These are phyloP conservation scores for Corymbia calophylla DNA, from an alignment of 441 rosid species.

Conservation along the genomic window DNA sequence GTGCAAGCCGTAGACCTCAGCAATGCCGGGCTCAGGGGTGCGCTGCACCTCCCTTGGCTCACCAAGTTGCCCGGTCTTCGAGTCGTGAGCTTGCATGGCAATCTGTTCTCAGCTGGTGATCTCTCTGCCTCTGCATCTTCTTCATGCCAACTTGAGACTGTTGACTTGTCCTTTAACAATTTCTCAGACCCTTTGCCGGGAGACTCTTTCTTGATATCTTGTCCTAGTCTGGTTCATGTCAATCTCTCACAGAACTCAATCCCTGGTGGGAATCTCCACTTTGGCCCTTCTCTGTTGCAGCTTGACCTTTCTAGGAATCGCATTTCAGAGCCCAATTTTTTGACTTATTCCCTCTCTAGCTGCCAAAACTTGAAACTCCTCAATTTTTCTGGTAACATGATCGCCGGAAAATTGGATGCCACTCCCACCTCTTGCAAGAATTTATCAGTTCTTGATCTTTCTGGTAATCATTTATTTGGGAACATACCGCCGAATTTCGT, in stretches of 20 bases:
- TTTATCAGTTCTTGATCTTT: constrained; percentile 57
- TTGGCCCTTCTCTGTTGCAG: constrained; percentile 41
- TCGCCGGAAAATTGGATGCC: constrained; percentile 32
- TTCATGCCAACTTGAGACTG: constrained; percentile 28
- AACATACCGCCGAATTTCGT: constrained; percentile 36
- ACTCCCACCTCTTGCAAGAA: constrained; percentile 30
- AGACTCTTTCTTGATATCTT: constrained; percentile 29
- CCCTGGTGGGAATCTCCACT: constrained; percentile 33
- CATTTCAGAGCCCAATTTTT: constrained; percentile 33
- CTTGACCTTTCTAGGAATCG: constrained; percentile 54
- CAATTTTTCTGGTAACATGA: constrained; percentile 46
- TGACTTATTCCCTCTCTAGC: constrained; percentile 25
- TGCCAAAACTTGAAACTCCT: constrained; percentile 53
- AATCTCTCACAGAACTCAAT: constrained; percentile 50
- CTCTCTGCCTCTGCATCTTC: constrained; percentile 22
- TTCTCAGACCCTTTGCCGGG: constrained; percentile 35
- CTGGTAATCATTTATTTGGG: constrained; percentile 47
- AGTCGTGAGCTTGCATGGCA: constrained; percentile 40
- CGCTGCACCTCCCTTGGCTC: constrained; percentile 40
- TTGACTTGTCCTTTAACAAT: constrained; percentile 53
- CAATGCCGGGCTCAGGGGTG: constrained; percentile 42
- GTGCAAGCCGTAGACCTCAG: constrained; percentile 54
- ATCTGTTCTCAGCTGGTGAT: constrained; percentile 48
- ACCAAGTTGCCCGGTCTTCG: constrained; percentile 46
- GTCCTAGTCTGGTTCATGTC: constrained; percentile 24